Evolutionary conservation across 768 basidiomycete genomes (phyloP), one percentile per base, ranked within the genome.

Genomic region (Suillus clintonianus): DNA sequence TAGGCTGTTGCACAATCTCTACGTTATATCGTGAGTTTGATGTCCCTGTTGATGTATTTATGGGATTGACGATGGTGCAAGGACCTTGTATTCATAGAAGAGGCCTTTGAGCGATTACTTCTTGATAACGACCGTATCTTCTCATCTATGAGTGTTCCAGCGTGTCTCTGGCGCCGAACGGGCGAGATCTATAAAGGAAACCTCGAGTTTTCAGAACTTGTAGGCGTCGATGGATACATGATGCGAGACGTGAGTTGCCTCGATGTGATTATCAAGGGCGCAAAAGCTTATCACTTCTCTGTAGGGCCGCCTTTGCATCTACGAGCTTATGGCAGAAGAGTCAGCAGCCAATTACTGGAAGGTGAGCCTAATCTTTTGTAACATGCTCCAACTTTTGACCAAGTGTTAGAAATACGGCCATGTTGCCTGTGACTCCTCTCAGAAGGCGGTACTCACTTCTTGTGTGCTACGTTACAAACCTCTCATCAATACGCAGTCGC

Each of bases 111-210:
- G 75, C 90, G 96, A 1, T 83, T 98, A 64, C 82, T 99, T 62
- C 86, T 99, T 27, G 95, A 97, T 72, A 98, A 98, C 67, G 97
- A 98, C 74, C 90, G 95, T 27, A 94, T 92, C 15, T 94, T 94
- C 77, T 89, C 90, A 59, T 94, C 94, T 0, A 98, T 99, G 90
- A 95, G 94, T 39, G 95, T 99, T 4, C 97, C 97, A 0, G 95
- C 95, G 0, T 99, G 97, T 68, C 83, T 98, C 7, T 99, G 97
- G 97, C 83, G 96, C 32, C 82, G 97, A 55, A 99, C 97, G 3
- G 97, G 97, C 42, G 96, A 99, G 79, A 99, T 99, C 66, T 99
- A 98, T 83, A 99, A 99, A 76, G 96, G 91, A 50, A 99, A 99
- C 73, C 86, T 94, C 61, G 95, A 97, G 77, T 98, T 99, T 74